phyloP scores from a whole-genome alignment of 148 eudicot genomes.

The Cornus kousa region DNA sequence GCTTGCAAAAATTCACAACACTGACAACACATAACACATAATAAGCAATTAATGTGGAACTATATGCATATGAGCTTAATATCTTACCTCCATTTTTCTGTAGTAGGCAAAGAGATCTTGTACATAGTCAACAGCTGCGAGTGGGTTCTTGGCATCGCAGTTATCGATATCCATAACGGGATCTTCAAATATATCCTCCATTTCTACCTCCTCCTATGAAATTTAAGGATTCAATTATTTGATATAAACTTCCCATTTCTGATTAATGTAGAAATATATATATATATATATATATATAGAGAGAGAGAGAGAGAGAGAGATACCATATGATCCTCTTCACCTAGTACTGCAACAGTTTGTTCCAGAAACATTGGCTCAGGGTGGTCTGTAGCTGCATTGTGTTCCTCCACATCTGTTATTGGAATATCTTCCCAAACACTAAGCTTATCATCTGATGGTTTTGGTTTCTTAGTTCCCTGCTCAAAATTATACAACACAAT shows the following conservation, averaged over 20 bases:
- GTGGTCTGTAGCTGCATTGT: conserved; percentile 24
- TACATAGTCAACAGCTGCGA: conserved; percentile 64
- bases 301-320: not conserved
- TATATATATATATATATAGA: too few relatives aligned
- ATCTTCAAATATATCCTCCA: conserved; percentile 83
- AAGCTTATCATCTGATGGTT: conserved; percentile 25
- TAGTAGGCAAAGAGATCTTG: conserved; percentile 68
- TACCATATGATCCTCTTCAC: conserved; percentile 44
- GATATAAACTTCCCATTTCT: not conserved
- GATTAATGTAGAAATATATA: not conserved
- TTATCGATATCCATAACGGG: conserved; percentile 62
- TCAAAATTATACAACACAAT: not conserved
- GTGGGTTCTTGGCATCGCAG: conserved; percentile 58
- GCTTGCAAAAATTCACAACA: not conserved
- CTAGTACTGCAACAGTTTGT: conserved; percentile 19
- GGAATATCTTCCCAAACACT: conserved; percentile 30
- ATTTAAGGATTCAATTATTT: not conserved
- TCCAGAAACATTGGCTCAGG: conserved; percentile 55
- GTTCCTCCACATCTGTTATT: conserved; percentile 33
- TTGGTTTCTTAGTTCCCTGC: conserved; percentile 32
- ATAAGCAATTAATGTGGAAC: too few relatives aligned
- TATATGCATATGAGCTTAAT: too few relatives aligned
- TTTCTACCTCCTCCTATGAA: conserved; percentile 59
- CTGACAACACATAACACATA: not conserved
- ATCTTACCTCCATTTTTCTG: conserved; percentile 64